Base-by-base conservation (phyloP, 768 basidiomycete genomes). In the Auriscalpium microsporum region DNA sequence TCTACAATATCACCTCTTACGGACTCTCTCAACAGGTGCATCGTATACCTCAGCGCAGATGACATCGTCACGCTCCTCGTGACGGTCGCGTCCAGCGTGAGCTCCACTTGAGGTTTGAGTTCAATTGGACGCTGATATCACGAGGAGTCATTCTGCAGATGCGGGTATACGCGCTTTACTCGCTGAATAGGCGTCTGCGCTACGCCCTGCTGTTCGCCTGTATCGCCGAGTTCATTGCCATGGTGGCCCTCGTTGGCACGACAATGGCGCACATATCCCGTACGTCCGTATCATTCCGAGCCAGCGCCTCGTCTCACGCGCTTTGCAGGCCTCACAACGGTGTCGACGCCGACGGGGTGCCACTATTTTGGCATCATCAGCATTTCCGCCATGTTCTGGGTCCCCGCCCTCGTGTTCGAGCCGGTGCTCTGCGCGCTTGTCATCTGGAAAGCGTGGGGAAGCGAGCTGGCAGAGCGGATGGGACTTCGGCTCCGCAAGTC, bases 361-460 rank as follows among this genome's bases (percentile, higher is more conserved):
- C 33, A 52, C 10, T 52, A 45, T 28, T 19, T 17, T 8, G 52
- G 52, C 14, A 45, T 52, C 14, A 23, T 45, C 10, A 52, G 40
- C 10, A 23, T 44, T 21, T 52, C 38, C n/a, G 44, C 44, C 1
- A 16, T 52, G 5, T 44, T 52, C 52, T 52, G 52, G 52, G 19
- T 45, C n/a, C 52, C 52, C 17, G 38, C 52, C 10, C 52, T 52
- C 21, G 13, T 52, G 9, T 45, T 52, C 17, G 52, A 52, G 28
- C 52, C 52, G 10, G 44, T 52, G 13, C 42, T 52, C 4, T 52
- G 52, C 28, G 13, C 34, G 21, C 42, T 52, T 10, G 52, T 52
- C 8, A 42, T 52, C 10, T 52, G 52, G 52, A 52, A 52, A 44
- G 52, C 52, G 4, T 52, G 52, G 52, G 52, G 52, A 4, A 34